phyloP scores from a whole-genome alignment of 768 basidiomycete species.

The Pleurotus platypus region DNA sequence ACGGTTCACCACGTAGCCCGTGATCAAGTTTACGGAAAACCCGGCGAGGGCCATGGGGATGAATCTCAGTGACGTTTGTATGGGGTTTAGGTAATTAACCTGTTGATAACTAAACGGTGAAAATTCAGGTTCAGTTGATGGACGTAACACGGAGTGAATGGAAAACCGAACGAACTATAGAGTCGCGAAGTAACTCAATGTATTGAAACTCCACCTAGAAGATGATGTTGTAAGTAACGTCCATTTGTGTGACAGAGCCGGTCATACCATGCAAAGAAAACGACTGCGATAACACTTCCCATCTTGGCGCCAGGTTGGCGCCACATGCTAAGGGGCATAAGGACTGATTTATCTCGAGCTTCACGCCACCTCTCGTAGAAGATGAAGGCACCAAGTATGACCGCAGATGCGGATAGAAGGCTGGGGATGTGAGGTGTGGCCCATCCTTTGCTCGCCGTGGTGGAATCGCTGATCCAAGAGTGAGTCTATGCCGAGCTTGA shows the following conservation, averaged over 20 bases:
- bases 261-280: constrained; percentile 27
- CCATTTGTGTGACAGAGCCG: background rate
- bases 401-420: constrained; percentile 20
- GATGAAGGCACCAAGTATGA: constrained; percentile 22
- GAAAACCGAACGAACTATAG: constrained; percentile 18
- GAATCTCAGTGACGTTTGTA: constrained; percentile 27
- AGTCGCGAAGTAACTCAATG: constrained; percentile 25
- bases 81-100: constrained; percentile 21
- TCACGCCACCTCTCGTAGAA: constrained; percentile 28
- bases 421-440: constrained; percentile 27
- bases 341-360: constrained; percentile 18
- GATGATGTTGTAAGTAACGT: background rate
- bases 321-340: constrained; percentile 31
- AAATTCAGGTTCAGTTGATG: background rate
- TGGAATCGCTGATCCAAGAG: constrained; percentile 22
- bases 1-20: constrained; percentile 18
- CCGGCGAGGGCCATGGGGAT: constrained; percentile 29
- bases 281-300: constrained; percentile 21
- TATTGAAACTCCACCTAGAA: constrained; percentile 24
- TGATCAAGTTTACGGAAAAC: constrained; percentile 15
- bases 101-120: constrained; percentile 23
- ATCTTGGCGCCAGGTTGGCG: constrained; percentile 24
- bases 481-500: background rate
- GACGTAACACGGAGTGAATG: background rate
- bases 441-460: constrained; percentile 26